Evolutionary conservation across 257 asterid genomes (phyloP), one percentile per base, ranked within the genome.

Genomic region (Jacaranda copaia): DNA sequence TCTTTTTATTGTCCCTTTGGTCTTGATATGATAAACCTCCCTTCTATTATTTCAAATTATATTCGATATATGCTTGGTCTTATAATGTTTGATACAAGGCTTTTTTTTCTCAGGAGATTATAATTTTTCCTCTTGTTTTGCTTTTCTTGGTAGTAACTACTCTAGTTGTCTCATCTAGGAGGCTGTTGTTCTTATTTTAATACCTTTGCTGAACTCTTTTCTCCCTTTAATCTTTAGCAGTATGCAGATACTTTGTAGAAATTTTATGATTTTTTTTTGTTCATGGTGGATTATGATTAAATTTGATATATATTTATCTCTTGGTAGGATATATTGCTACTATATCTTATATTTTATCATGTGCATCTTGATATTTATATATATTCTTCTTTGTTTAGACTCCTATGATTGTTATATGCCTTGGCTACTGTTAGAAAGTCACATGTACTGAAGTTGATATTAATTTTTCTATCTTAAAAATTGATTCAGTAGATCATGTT

Each of bases 401-500:
- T 25, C 32, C 32, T 1, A 25, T 25, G 32, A 25, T 25, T 25
- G 32, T 25, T 25, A 2, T 25, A 25, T 25, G 32, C 32, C 32
- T 25, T 25, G 32, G 32, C 32, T 25, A 2, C 32, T 25, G 32
- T 25, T 25, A 25, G 32, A 25, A 0, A 2, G 32, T 25, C 32
- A 25, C 2, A 2, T 25, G 32, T 42, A 42, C 4, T 10, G 32
- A 20, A 18, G 57, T 60, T 39, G 72, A 72, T 60, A 61, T 25
- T 39, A 6, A 58, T 36, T 15, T 9, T 20, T 70, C 55, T 20
- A 2, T 42, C 39, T 76, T 52, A 0, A 12, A 6, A 66, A 40
- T 43, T 81, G 39, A 81, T 73, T 74, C 70, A 64, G 71, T 94
- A 91, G 97, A 86, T 78, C 53, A 95, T 95, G 99, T 83, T 93